Base-by-base conservation (phyloP, 2,329 filamentous ascomycete genomes). In the Pseudogymnoascus sp. region DNA sequence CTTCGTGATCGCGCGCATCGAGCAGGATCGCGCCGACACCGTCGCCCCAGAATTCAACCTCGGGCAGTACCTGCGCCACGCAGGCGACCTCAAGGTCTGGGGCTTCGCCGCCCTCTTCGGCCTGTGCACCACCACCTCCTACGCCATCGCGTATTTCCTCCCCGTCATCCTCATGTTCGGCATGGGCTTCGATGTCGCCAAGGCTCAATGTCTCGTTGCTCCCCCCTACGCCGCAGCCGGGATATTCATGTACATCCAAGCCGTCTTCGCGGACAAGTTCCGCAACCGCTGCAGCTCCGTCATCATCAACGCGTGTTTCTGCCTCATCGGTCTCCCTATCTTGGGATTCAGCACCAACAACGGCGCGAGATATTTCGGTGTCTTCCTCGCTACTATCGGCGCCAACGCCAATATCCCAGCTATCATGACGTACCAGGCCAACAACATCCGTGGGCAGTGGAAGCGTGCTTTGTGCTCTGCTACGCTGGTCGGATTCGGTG, bases 381-480 rank as follows among this genome's bases (percentile, higher is more conserved):
- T 84, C 47, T 65, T 74, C 83, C 17, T 76, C 74, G 4, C 76
- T 80, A 78, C 74, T 33, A 70, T 77, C 15, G 76, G 72, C 2
- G 75, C 77, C 15, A 92, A 92, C 73, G 82, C 86, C 66, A 94
- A 94, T 71, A 79, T 93, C 4, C 90, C 91, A 0, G 79, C 84
- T 1, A 79, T 84, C 50, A 84, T 95, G 77, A 82, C 89, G 0
- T 94, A 90, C 76, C 90, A 93, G 76, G 89, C 89, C 41, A 94
- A 93, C 76, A 94, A 94, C 74, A 86, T 95, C 70, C 85, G 90
- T 59, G 90, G 90, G 0, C 90, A 94, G 75, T 95, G 90, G 89
- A 95, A 93, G 77, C 84, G 91, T 57, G 90, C 90, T 0, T 86
- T 94, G 67, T 87, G 84, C 71, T 89, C 84, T 63, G 88, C 90